Evolutionary conservation across 2,329 filamentous ascomycete species (phyloP), one percentile per base, ranked within the genome.

Genomic region (Rhynchosporium secalis): DNA sequence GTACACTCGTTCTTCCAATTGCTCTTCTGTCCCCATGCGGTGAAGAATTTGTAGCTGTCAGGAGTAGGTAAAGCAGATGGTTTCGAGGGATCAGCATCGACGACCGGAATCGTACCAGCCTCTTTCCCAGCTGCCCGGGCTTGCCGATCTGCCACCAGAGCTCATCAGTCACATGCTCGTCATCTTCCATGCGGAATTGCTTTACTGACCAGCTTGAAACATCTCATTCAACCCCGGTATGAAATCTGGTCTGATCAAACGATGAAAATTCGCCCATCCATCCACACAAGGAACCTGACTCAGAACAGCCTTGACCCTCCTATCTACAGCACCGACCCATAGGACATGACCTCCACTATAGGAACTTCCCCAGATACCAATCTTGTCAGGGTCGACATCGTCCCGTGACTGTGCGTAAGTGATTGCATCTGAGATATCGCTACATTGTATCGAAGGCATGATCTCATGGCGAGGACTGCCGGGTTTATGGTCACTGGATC

Each of bases 271-370:
- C n/a, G 66, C 65, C 69, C 69, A 76, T 15, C 75, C 76, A 65
- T 72, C 68, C n/a, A 75, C 72, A n/a, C 66, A 71, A 28, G 75
- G 74, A 2, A 72, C 72, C 62, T 78, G 76, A 52, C 65, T 70
- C 13, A 79, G 63, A 1, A 78, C 76, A 15, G 71, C 75, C 62
- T 78, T 78, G 49, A 79, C 74, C 20, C 76, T 68, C 36, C 70
- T 70, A 62, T 79, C 77, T 2, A 72, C 68, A 15, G 77, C 76
- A 28, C 71, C 76, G 49, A 77, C 72, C 58, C 68, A 70, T 1
- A 79, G 64, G 6, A 75, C 75, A 69, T 78, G 73, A n/a, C 76
- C 77, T 31, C 76, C 76, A 61, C 70, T 73, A 64, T 75, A 75
- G 10, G 72, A 72, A 55, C 64, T 70, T 10, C 76, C 77, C 75